A percentile compares a stretch with the other conserved stretches of the same genome.
Evolutionary conservation across 2,329 filamentous ascomycete genomes (phyloP).

Genomic region (Fusarium agapanthi): DNA sequence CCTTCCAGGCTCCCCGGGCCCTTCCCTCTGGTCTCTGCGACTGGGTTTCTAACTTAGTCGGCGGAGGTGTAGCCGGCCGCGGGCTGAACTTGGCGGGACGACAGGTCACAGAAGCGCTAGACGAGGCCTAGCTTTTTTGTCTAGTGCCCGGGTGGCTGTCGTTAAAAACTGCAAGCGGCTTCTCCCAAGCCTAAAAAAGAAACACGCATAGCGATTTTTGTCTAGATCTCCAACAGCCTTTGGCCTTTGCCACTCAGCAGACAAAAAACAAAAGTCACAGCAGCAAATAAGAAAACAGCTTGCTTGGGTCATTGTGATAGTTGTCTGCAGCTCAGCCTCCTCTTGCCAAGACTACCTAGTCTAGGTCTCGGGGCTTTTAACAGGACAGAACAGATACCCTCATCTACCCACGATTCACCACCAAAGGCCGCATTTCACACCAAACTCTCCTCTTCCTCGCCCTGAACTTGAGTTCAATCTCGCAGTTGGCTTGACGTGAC

Average conservation of each 20-base stretch:
- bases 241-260: slow-evolving; percentile 23
- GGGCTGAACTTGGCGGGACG: slow-evolving; percentile 29
- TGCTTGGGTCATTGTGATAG: slow-evolving; percentile 1
- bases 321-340: slow-evolving; percentile 34
- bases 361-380: slow-evolving; percentile 26
- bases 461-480: slow-evolving; percentile 2
- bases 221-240: slow-evolving; percentile 21
- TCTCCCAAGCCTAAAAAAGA: slow-evolving; percentile 34
- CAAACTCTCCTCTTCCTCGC: slow-evolving; percentile 24
- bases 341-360: slow-evolving; percentile 20
- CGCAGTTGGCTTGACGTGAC: slow-evolving; percentile 15
- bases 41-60: slow-evolving; percentile 10
- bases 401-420: slow-evolving; percentile 5
- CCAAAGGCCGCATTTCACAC: slow-evolving; percentile 25
- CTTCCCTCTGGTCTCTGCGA: neutral
- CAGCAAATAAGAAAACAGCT: slow-evolving; percentile 10
- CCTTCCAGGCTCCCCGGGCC: slow-evolving; percentile 19
- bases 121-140: slow-evolving; percentile 1
- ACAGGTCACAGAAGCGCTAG: slow-evolving; percentile 29
- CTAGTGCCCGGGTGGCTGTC: slow-evolving; percentile 30
- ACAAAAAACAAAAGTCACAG: slow-evolving; percentile 14
- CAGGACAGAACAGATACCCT: slow-evolving; percentile 13
- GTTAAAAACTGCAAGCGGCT: slow-evolving; percentile 39
- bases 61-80: slow-evolving; percentile 12
- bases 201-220: slow-evolving; percentile 28